These are phyloP conservation scores for Phialemoniopsis sp. DNA, from an alignment of 2,329 filamentous ascomycete species.

Conservation along the genomic window DNA sequence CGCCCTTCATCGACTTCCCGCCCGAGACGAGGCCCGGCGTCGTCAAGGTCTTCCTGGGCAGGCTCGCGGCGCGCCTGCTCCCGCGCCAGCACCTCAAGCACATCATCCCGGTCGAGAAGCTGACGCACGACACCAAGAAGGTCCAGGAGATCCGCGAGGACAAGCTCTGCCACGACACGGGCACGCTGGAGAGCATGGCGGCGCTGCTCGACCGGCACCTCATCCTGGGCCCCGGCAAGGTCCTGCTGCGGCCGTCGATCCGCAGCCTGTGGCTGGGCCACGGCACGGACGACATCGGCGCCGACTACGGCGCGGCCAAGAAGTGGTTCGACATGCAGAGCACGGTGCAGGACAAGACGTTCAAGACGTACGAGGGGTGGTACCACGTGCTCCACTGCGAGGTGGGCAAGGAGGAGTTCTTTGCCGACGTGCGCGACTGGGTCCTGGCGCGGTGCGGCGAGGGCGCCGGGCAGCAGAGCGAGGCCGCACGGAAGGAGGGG, in stretches of 20 bases:
- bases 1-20: conserved; percentile 75
- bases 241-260: conserved; percentile 48
- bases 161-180: conserved; percentile 72
- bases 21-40: conserved; percentile 58
- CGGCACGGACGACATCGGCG: conserved; percentile 70
- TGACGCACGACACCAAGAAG: conserved; percentile 65
- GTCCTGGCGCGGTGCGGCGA: conserved; percentile 44
- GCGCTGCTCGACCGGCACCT: conserved; percentile 72
- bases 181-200: conserved; percentile 77
- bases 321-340: conserved; percentile 56
- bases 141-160: conserved; percentile 60
- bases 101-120: conserved; percentile 56
- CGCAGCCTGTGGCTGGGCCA: conserved; percentile 68
- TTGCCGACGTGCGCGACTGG: conserved; percentile 62
- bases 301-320: conserved; percentile 61
- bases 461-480: neutral
- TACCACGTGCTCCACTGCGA: conserved; percentile 68
- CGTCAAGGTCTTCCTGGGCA: conserved; percentile 61
- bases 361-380: conserved; percentile 71
- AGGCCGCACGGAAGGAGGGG: conserved; percentile 9
- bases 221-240: conserved; percentile 52
- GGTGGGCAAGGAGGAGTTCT: conserved; percentile 45
- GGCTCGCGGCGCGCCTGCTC: conserved; percentile 63
- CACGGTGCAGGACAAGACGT: conserved; percentile 61
- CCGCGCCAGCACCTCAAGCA: conserved; percentile 65